A percentile compares a stretch with the other conserved stretches of the same genome.
Evolutionary conservation across 331 rosid species (phyloP).

Genomic region (Pyracantha coccinea): DNA sequence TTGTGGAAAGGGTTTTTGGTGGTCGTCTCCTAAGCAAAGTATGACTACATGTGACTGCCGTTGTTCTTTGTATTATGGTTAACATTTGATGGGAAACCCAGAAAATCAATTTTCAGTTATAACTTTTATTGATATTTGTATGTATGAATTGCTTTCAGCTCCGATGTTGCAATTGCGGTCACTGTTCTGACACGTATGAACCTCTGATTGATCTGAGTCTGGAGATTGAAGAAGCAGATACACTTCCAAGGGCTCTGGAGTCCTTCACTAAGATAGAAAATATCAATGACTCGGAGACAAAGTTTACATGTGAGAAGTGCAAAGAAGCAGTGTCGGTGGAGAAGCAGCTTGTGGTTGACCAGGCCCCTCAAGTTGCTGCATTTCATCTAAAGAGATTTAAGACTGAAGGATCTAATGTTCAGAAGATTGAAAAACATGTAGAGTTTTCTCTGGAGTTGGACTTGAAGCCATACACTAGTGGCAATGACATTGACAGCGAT

Average conservation of each 20-base stretch:
- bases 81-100: background rate
- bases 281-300: conserved; percentile 45
- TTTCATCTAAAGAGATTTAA: conserved; percentile 85
- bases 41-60: conserved; percentile 7
- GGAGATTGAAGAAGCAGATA: conserved; percentile 65
- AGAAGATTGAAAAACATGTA: conserved; percentile 75
- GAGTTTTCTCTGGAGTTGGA: conserved; percentile 74
- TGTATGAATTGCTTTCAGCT: conserved; percentile 45
- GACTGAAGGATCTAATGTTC: conserved; percentile 44
- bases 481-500: conserved; percentile 15
- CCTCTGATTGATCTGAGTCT: conserved; percentile 79
- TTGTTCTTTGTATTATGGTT: background rate
- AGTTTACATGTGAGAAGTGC: conserved; percentile 62
- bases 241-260: conserved; percentile 55
- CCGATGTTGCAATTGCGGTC: conserved; percentile 63
- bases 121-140: background rate
- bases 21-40: conserved; percentile 79
- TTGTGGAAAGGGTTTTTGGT: conserved; percentile 67
- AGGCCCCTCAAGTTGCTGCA: conserved; percentile 64
- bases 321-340: conserved; percentile 59
- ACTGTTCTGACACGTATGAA: conserved; percentile 56
- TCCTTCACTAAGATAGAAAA: conserved; percentile 78
- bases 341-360: conserved; percentile 63
- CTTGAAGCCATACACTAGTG: conserved; percentile 47
- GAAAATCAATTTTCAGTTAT: background rate